phyloP scores from a whole-genome alignment of 2,329 filamentous ascomycete species.

The Fusarium virguliforme region DNA sequence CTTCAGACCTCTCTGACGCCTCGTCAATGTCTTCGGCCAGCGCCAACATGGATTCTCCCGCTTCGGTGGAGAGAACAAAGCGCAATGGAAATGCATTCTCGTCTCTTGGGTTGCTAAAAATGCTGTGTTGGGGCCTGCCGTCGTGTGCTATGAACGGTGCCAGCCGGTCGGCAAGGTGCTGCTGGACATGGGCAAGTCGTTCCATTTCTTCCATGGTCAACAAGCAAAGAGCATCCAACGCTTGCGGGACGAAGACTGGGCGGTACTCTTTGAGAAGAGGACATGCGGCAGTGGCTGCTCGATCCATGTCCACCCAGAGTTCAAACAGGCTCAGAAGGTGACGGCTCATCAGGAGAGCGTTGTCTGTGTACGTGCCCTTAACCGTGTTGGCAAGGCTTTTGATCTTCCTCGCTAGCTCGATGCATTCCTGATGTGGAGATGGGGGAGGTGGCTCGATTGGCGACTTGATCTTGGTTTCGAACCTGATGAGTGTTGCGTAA shows the following conservation, averaged over 20 bases:
- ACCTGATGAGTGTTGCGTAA: conserved; percentile 16
- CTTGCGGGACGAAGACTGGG: conserved; percentile 65
- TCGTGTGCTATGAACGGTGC: conserved; percentile 5
- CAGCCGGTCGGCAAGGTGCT: conserved; percentile 41
- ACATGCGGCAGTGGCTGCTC: conserved; percentile 58
- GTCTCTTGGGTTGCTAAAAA: conserved; percentile 63
- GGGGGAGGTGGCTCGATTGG: not conserved
- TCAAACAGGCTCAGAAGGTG: conserved; percentile 69
- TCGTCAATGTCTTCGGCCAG: conserved; percentile 13
- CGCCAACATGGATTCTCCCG: not conserved
- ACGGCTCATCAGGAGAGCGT: conserved; percentile 50
- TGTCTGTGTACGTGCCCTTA: conserved; percentile 52
- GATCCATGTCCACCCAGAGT: conserved; percentile 72
- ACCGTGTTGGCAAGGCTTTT: conserved; percentile 10
- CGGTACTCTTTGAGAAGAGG: conserved; percentile 67
- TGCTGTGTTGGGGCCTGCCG: conserved; percentile 53
- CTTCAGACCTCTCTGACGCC: not conserved
- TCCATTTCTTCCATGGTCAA: conserved; percentile 63
- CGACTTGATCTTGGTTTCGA: conserved; percentile 3
- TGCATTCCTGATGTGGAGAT: conserved; percentile 11
- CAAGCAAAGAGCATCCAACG: conserved; percentile 71
- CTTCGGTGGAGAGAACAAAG: conserved; percentile 12
- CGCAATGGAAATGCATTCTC: conserved; percentile 5
- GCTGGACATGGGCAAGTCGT: conserved; percentile 59
- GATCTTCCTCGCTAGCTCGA: not conserved